Evolutionary conservation across 768 basidiomycete genomes (phyloP).

Genomic region (Termitomyces sp.): DNA sequence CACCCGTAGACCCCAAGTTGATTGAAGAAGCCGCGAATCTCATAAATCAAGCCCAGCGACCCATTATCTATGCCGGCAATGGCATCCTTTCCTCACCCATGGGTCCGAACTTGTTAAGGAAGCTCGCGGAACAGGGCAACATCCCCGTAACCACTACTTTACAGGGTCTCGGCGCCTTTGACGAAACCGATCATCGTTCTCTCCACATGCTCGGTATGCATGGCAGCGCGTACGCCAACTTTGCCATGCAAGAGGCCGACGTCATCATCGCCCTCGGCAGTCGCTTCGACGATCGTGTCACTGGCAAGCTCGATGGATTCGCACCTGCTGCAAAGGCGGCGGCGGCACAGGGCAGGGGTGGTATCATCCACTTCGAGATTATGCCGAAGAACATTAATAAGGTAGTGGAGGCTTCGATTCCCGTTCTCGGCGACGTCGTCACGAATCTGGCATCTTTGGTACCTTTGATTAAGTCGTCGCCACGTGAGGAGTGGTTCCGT

Average conservation of each 20-base stretch:
- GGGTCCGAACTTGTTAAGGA: slow-evolving; percentile 76
- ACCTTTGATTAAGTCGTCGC: slow-evolving; percentile 60
- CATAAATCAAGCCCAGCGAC: slow-evolving; percentile 89
- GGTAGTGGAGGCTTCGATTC: slow-evolving; percentile 91
- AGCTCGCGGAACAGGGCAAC: slow-evolving; percentile 78
- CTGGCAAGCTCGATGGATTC: slow-evolving; percentile 83
- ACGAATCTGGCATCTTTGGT: slow-evolving; percentile 78
- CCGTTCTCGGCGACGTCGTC: slow-evolving; percentile 91
- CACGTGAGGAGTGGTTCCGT: slow-evolving; percentile 76
- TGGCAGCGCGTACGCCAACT: slow-evolving; percentile 93
- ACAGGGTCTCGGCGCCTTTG: slow-evolving; percentile 93
- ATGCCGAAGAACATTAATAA: slow-evolving; percentile 99
- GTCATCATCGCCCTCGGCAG: slow-evolving; percentile 96
- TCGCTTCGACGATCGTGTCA: slow-evolving; percentile 97
- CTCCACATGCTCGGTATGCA: slow-evolving; percentile 99
- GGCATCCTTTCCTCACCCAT: slow-evolving; percentile 79
- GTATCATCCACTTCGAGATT: slow-evolving; percentile 99
- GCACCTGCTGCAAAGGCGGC: slow-evolving; percentile 89
- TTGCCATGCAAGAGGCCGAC: slow-evolving; percentile 97
- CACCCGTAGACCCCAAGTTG: slow-evolving; percentile 55
- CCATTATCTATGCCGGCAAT: slow-evolving; percentile 90
- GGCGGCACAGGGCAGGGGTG: slow-evolving; percentile 79
- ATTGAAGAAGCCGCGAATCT: slow-evolving; percentile 82
- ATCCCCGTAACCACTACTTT: slow-evolving; percentile 97
- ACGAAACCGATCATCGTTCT: slow-evolving; percentile 81